These are phyloP conservation scores for Ophiostoma triangulosporum DNA, from an alignment of 2,329 filamentous ascomycete species.

Conservation along the genomic window DNA sequence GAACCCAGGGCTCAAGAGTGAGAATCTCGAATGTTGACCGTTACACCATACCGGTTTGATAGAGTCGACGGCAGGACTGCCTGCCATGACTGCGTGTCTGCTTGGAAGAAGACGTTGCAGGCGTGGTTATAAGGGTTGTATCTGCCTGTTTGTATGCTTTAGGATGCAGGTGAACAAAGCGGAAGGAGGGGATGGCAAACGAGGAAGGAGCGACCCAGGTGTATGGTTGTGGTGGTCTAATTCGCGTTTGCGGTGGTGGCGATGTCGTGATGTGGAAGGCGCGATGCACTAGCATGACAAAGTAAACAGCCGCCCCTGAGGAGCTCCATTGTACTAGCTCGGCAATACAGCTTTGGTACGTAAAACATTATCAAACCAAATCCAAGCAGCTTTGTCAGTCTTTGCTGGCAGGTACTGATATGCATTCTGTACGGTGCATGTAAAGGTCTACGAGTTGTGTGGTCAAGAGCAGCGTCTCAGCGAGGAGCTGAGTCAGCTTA, in stretches of 20 bases:
- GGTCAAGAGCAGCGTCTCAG: no score
- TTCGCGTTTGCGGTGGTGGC: background rate
- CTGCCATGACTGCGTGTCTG: background rate
- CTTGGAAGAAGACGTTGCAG: background rate
- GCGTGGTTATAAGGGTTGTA: background rate
- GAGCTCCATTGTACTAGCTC: background rate
- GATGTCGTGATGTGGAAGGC: background rate
- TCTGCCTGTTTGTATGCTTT: background rate
- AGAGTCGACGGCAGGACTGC: background rate
- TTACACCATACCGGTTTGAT: slow-evolving; percentile 16
- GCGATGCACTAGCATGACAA: background rate
- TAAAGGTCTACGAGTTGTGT: no score
- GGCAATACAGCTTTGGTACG: background rate
- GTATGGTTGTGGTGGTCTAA: background rate
- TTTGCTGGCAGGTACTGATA: no score
- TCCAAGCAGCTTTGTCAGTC: no score
- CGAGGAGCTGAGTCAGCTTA: no score
- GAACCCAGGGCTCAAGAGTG: slow-evolving; percentile 17
- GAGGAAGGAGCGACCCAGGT: background rate
- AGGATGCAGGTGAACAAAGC: background rate
- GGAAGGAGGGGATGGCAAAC: background rate
- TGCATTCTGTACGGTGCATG: no score
- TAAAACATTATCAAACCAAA: no score
- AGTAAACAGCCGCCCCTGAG: background rate
- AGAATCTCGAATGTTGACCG: slow-evolving; percentile 17